Evolutionary conservation across 108 stramenopile genomes (phyloP), one percentile per base, ranked within the genome.

Genomic region (Stephanodiscus triporus): DNA sequence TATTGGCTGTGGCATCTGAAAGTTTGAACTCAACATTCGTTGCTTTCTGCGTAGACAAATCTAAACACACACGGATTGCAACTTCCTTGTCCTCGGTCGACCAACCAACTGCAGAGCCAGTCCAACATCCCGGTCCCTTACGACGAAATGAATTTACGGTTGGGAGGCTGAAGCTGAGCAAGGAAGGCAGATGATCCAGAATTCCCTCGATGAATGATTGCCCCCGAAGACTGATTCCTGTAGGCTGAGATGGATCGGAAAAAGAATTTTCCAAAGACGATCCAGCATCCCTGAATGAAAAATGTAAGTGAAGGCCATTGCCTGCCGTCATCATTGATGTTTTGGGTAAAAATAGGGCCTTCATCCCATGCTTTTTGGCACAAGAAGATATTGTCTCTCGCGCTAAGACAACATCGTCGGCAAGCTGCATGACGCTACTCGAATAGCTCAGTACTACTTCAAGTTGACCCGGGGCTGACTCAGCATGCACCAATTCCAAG

Each of bases 61-160:
- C 81, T 0, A 77, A 17, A 76, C 89, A 90, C 14, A 94, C 87
- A 14, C 93, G 87, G 19, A 94, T 24, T 30, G 86, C 85, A 24
- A 68, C 70, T 63, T 91, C 90, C 75, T 94, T 94, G 67, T 91
- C 91, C 73, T 94, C 93, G 13, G 84, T 56, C 16, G 83, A 80
- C 93, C 93, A 94, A 20, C 77, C 81, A 22, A 92, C 82, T 23
- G 45, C 26, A 54, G 64, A 66, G 22, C 93, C 93, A 22, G 93
- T 94, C 91, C 91, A 94, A 66, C 93, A 94, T 13, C 93, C 93
- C 16, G 78, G 74, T 14, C 93, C 93, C 37, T 92, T 75, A 10
- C 93, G 80, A 37, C 84, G 84, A 67, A 87, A 88, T 1, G 93
- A 94, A 63, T 91, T 92, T 27, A 56, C 67, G 2, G 89, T 88